Percentiles rank a stretch among this genome's conserved stretches.
Evolutionary conservation across 192 early-diverging fungal species (phyloP).

Genomic region (Backusella parvicylindrica): DNA sequence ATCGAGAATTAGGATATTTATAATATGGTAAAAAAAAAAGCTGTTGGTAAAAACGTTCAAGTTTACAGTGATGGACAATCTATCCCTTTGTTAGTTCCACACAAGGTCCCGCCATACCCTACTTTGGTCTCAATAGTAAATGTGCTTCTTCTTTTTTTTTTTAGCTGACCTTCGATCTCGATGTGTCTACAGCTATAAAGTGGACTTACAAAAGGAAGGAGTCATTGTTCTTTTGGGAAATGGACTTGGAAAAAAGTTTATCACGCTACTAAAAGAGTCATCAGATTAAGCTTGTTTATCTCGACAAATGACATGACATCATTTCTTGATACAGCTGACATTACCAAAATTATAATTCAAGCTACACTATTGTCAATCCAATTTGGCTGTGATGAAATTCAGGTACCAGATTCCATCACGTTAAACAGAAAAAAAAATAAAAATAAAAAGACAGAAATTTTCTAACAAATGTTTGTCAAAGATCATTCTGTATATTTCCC

Average conservation of each 20-base stretch:
- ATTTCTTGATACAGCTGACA: neutral
- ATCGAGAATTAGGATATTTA: neutral
- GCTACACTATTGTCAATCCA: neutral
- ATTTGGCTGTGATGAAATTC: neutral
- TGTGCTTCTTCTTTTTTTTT: neutral
- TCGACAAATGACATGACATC: neutral
- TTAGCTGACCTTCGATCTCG: neutral
- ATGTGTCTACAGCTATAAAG: too few species aligned
- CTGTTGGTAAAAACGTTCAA: slow-evolving; percentile 14
- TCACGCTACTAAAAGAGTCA: slow-evolving; percentile 2
- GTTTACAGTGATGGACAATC: slow-evolving; percentile 11
- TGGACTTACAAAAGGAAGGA: too few species aligned
- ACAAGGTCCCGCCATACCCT: slow-evolving; percentile 6
- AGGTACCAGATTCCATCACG: slow-evolving; percentile 14
- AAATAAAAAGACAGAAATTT: too few species aligned
- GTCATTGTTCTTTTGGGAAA: neutral
- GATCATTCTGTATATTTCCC: slow-evolving; percentile 63
- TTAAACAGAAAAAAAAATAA: slow-evolving; percentile 8
- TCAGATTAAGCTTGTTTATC: neutral
- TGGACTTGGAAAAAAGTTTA: neutral
- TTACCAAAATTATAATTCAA: neutral
- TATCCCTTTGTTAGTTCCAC: slow-evolving; percentile 15
- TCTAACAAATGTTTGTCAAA: too few species aligned
- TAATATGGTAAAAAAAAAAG: neutral
- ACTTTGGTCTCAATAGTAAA: slow-evolving; percentile 6